Evolutionary conservation across 1,284 basidiomycete species (phyloP).

Genomic region (Cryptococcus jaspeensis): DNA sequence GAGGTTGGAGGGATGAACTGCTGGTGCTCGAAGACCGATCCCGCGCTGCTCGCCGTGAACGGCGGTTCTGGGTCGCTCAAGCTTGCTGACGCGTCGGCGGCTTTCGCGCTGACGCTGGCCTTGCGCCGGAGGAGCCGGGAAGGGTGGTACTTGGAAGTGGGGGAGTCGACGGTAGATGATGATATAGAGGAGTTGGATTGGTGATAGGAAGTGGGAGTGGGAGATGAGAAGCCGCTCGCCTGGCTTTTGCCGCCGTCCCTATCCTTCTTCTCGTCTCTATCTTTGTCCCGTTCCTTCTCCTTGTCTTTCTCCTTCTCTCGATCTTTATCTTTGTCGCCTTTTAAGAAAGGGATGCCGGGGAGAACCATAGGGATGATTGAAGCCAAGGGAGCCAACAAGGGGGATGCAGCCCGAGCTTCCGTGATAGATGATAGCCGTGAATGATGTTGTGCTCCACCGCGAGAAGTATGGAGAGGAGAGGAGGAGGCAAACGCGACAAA

Average conservation of each 20-base stretch:
- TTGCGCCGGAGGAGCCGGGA: conserved; percentile 26
- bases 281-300: conserved; percentile 4
- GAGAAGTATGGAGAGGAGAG: too few species aligned
- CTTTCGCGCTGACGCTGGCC: conserved; percentile 10
- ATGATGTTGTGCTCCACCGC: too few species aligned
- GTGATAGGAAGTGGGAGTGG: neutral
- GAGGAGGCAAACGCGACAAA: too few species aligned
- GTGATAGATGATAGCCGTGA: too few species aligned
- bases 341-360: conserved; percentile 17
- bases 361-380: neutral
- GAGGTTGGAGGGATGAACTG: neutral
- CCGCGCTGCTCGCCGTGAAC: conserved; percentile 6
- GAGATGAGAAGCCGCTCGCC: neutral
- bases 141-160: conserved; percentile 23
- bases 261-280: neutral
- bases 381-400: too few species aligned
- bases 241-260: neutral
- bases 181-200: neutral
- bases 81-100: neutral
- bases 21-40: conserved; percentile 6
- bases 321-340: conserved; percentile 17
- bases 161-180: conserved; percentile 5
- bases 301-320: neutral
- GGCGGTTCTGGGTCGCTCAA: neutral
- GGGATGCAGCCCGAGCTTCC: too few species aligned